A percentile compares a stretch with the other conserved stretches of the same genome.
Evolutionary conservation across 2,329 filamentous ascomycete genomes (phyloP).

Genomic region (Trichoderma citrinoviride): DNA sequence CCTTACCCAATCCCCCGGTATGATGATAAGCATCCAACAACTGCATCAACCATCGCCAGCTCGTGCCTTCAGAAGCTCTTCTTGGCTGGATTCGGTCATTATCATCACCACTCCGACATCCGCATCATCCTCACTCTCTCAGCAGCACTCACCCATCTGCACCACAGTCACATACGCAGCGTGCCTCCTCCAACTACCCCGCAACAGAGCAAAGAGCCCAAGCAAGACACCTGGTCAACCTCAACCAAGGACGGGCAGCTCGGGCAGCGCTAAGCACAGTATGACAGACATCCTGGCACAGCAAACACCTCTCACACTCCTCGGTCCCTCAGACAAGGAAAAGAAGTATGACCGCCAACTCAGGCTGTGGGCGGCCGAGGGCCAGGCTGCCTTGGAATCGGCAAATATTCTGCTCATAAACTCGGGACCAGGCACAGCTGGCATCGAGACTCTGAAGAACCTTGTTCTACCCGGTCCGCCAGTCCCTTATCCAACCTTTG

Average conservation of each 20-base stretch:
- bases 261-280: constrained; percentile 4
- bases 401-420: constrained; percentile 91
- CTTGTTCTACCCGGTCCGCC: constrained; percentile 77
- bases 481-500: background rate
- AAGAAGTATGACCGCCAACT: constrained; percentile 93
- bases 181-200: background rate
- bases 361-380: constrained; percentile 88
- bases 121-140: background rate
- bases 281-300: constrained; percentile 33
- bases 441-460: constrained; percentile 92
- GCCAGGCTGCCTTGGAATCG: constrained; percentile 85
- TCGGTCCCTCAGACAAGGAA: constrained; percentile 59
- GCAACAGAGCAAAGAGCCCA: background rate
- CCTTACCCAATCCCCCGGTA: background rate
- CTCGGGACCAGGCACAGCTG: constrained; percentile 80
- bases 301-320: constrained; percentile 38
- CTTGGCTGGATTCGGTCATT: background rate
- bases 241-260: background rate
- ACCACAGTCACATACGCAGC: background rate
- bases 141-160: background rate
- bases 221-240: background rate
- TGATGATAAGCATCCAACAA: background rate
- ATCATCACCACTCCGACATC: background rate
- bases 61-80: background rate
- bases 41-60: constrained; percentile 1